Base-by-base conservation (phyloP, 768 basidiomycete species). In the Scleroderma citrinum region DNA sequence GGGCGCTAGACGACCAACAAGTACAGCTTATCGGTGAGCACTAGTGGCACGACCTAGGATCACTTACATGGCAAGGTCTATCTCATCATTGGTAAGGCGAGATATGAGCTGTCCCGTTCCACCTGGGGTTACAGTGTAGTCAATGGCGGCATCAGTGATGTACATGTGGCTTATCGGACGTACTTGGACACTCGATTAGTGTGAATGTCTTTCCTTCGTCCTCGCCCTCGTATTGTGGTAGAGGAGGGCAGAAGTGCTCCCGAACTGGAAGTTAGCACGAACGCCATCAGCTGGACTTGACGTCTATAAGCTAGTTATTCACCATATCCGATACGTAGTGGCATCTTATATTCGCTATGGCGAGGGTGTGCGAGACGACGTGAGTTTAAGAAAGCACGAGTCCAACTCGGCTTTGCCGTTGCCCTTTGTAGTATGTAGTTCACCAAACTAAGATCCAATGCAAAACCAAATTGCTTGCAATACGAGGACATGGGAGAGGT, bases 181-280 rank as follows among this genome's bases (percentile, higher is more conserved):
- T 61, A 90, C 89, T 87, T 8, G 93, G 93, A 65, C 93, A 96
- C 70, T 92, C 90, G 14, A 94, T 80, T 7, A 97, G 75, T 5
- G 77, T 80, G 63, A 97, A 92, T 0, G 88, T 86, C 63, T 78
- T 70, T 5, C 78, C 80, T 19, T 75, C 70, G 58, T 95, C 89
- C 8, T 65, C 71, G 20, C 78, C 80, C 2, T 83, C 82, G 59
- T 85, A 90, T 62, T 95, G 93, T 2, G 98, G 79, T 14, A 99
- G 74, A 0, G 95, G 95, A 1, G 89, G 87, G 14, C 87, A 89
- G 69, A 97, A 97, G 65, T 96, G 93, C 61, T 92, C 89, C 29
- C 86, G 75, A 43, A 92, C 87, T 87, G 55, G 14, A 40, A 13
- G 23, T 58, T 32, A 65, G 53, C 37, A 13, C n/a, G 30, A 36